Conservation (phyloP, 2,329 filamentous ascomycete species). For the Neoscytalidium dimidiatum region DNA sequence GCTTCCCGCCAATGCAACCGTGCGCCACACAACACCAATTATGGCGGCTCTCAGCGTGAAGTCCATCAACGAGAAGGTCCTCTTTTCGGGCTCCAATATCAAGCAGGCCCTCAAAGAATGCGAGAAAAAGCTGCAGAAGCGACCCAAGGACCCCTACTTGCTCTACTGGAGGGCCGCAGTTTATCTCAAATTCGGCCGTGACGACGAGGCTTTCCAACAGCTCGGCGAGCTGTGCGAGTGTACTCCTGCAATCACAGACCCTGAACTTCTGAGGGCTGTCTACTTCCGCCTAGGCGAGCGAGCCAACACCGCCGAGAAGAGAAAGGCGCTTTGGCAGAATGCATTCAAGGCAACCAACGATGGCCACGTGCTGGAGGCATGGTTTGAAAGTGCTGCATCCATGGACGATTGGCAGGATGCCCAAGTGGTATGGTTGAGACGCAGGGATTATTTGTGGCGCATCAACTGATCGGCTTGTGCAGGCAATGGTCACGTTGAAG, state of each 20-base stretch:
- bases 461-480: neutral
- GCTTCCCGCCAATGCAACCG: slow-evolving; percentile 3
- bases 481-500: slow-evolving; percentile 18
- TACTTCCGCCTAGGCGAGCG: slow-evolving; percentile 12
- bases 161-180: slow-evolving; percentile 19
- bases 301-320: neutral
- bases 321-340: slow-evolving; percentile 17
- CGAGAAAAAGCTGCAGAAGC: slow-evolving; percentile 37
- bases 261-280: slow-evolving; percentile 8
- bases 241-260: slow-evolving; percentile 13
- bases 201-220: slow-evolving; percentile 18
- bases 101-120: slow-evolving; percentile 32
- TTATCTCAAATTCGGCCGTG: slow-evolving; percentile 19
- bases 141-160: slow-evolving; percentile 38
- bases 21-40: slow-evolving; percentile 3
- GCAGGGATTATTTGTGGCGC: neutral
- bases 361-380: slow-evolving; percentile 12
- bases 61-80: slow-evolving; percentile 17
- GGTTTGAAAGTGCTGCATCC: slow-evolving; percentile 17
- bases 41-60: slow-evolving; percentile 18
- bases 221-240: slow-evolving; percentile 7
- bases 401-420: slow-evolving; percentile 17
- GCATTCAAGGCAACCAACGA: slow-evolving; percentile 18
- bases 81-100: slow-evolving; percentile 15
- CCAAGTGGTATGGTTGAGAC: slow-evolving; percentile 6